Base-by-base conservation (phyloP, 1,284 basidiomycete genomes). In the Ganoderma meredithae region DNA sequence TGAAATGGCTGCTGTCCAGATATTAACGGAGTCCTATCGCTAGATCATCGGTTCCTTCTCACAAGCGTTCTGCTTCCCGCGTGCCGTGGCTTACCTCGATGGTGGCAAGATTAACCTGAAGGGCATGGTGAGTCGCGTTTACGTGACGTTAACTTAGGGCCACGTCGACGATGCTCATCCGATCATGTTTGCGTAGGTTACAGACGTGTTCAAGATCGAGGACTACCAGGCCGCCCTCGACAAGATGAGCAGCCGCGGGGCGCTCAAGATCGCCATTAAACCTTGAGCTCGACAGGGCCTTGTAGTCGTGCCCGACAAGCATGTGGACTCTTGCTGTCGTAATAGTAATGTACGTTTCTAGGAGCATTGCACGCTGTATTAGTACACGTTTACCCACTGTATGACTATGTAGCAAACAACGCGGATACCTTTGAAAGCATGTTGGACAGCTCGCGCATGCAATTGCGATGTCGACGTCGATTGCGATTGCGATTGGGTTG, bases 11-110 rank as follows among this genome's bases (percentile, higher is more conserved):
- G n/a, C 55, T 19, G 31, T 12, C 2, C 17, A 58, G 33, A 60
- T 17, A 25, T 40, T 60, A 22, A 60, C 40, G 13, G 13, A 19
- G 58, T 40, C 39, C 40, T 56, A 59, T 44, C 53, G 27, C 33
- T 68, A 84, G 84, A 86, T 88, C 77, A 86, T 88, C 73, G 86
- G 86, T 62, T 88, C 87, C 39, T 88, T 89, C 81, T 83, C 86
- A 33, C 88, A 88, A 75, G 84, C 83, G 33, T 83, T 82, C 80
- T 89, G 88, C 79, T 90, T 90, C 83, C 86, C 87, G 27, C 84
- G 88, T 58, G 87, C 88, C 3, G 83, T 90, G 36, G 85, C 83
- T 8, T 88, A 89, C 74, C 83, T 90, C 58, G 88, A 90, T 72
- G 83, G 83, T 66, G 87, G 88, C 47, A 88, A 88, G 80, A 80